Evolutionary conservation across 2,329 filamentous ascomycete genomes (phyloP).

Genomic region (Stagonosporopsis cucurbitacearum): DNA sequence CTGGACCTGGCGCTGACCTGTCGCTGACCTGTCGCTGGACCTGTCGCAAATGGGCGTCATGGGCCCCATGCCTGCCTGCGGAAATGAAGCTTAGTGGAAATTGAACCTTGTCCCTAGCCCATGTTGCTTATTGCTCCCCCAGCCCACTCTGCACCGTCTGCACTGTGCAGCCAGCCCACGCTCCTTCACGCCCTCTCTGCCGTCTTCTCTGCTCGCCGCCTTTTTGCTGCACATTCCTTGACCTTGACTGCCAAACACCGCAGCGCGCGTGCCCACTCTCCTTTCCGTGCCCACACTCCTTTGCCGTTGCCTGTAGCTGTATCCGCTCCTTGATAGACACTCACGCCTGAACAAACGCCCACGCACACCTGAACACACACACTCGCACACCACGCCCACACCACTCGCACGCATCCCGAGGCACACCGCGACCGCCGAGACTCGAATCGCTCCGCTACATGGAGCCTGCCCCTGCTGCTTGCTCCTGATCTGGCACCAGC

Average conservation of each 20-base stretch:
- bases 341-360: conserved; percentile 3
- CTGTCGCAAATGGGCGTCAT: conserved; percentile 25
- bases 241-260: conserved; percentile 23
- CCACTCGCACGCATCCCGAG: conserved; percentile 8
- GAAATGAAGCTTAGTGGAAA: conserved; percentile 36
- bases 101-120: conserved; percentile 26
- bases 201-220: conserved; percentile 25
- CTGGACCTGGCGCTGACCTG: conserved; percentile 20
- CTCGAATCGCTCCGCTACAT: conserved; percentile 38
- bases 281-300: no score
- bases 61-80: no score
- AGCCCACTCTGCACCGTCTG: conserved; percentile 25
- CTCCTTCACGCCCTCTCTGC: conserved; percentile 26
- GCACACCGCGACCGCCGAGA: conserved; percentile 4
- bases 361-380: conserved; percentile 3
- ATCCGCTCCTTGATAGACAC: conserved; percentile 33
- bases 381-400: no score
- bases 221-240: conserved; percentile 28
- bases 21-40: conserved; percentile 15
- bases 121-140: conserved; percentile 28
- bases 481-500: conserved; percentile 18
- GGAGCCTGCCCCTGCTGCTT: conserved; percentile 33
- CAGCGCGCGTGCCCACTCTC: conserved; percentile 36
- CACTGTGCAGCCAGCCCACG: no score
- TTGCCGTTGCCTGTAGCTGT: conserved; percentile 25